phyloP scores from a whole-genome alignment of 2,329 filamentous ascomycete genomes.

The Botrytis pseudocinerea region DNA sequence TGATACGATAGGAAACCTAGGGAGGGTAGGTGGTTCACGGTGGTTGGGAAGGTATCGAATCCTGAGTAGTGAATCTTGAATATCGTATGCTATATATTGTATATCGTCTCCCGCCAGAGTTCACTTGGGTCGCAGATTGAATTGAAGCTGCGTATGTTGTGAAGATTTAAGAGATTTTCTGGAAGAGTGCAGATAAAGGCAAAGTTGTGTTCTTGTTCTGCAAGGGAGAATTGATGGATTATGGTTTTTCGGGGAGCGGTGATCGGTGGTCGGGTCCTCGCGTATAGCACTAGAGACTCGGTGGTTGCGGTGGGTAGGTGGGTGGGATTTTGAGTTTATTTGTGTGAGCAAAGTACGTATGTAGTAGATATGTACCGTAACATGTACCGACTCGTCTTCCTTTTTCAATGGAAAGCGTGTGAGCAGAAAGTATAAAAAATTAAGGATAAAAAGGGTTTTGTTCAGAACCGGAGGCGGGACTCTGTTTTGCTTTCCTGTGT shows the following conservation, averaged over 20 bases:
- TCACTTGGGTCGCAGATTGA: neutral
- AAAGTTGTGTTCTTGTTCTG: constrained; percentile 14
- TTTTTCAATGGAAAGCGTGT: neutral
- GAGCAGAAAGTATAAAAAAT: neutral
- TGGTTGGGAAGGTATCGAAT: neutral
- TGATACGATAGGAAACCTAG: neutral
- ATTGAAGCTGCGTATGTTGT: neutral
- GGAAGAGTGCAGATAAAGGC: constrained; percentile 1
- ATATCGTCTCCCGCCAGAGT: neutral
- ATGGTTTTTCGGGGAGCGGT: constrained; percentile 16
- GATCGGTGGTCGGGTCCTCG: constrained; percentile 19
- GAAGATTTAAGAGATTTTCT: neutral
- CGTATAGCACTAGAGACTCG: constrained; percentile 7
- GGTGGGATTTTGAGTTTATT: neutral
- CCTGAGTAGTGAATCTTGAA: neutral
- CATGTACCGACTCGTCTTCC: neutral
- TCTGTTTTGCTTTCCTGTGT: neutral
- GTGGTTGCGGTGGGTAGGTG: neutral
- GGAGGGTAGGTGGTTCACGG: neutral
- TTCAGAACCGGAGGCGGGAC: neutral
- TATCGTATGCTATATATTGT: neutral
- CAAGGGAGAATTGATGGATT: constrained; percentile 16
- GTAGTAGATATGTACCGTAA: neutral
- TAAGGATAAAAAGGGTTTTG: neutral
- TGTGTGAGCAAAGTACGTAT: too few species aligned